Evolutionary conservation across 345 rosid species (phyloP), one percentile per base, ranked within the genome.

Genomic region (Hypericum perforatum): DNA sequence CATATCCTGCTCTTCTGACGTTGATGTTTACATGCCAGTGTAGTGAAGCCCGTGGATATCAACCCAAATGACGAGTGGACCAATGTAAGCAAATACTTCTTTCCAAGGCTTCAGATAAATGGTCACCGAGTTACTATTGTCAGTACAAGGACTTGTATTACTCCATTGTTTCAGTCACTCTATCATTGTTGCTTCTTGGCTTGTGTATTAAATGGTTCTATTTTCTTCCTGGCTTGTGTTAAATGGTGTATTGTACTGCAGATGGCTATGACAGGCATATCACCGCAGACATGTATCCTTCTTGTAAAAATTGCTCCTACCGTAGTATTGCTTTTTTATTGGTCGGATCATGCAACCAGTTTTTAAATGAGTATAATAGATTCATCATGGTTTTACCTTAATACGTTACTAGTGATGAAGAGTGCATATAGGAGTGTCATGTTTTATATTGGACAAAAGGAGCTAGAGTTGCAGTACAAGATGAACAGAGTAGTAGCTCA

Each of bases 41-140:
- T 70, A 14, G 71, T 88, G 90, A 92, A 82, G 74, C 85, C 95
- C 53, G 78, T 88, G 79, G 94, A 92, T 58, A 72, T 84, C 74
- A 88, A 77, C 67, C 95, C 98, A 63, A 83, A 78, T 75, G 91
- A 92, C 50, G 97, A 92, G 69, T 92, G 98, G 98, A 63, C 78
- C 52, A 88, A 85, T 80, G 98, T 92, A 86, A 83, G 98, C 39
- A 52, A 61, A 36, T 12, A 16, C 50, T 53, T 38, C 11, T 6
- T 50, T 59, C 16, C 37, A 45, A 43, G 14, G 41, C 16, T 55
- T 11, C 6, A 9, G 41, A 60, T 37, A 40, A 48, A 22, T 4
- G 32, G 32, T 22, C 32, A 22, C 32, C 2, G 32, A 1, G 4
- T 22, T 22, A 22, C 32, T 22, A 1, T 22, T 22, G 32, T 22